Evolutionary conservation across 2,329 filamentous ascomycete genomes (phyloP).

Genomic region (Bimuria novae-zelandiae): DNA sequence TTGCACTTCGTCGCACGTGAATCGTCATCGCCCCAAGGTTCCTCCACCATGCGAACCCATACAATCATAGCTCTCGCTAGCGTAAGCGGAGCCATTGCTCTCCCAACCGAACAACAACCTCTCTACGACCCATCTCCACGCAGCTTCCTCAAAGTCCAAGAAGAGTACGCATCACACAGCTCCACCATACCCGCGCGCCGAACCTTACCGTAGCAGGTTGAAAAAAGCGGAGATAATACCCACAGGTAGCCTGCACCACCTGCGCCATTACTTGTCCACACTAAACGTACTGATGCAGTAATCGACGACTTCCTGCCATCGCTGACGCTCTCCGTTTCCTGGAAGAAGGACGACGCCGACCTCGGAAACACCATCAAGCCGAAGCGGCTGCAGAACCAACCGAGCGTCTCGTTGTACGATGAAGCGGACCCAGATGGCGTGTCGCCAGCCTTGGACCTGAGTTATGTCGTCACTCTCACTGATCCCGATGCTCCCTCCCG

Average conservation of each 20-base stretch:
- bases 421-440: constrained; percentile 26
- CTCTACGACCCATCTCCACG: constrained; percentile 18
- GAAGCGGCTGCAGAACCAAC: constrained; percentile 48
- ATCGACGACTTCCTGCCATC: constrained; percentile 64
- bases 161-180: constrained; percentile 25
- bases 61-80: constrained; percentile 14
- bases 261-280: background rate
- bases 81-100: constrained; percentile 19
- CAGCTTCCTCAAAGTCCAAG: constrained; percentile 31
- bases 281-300: constrained; percentile 47
- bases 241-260: constrained; percentile 30
- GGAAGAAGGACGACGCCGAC: constrained; percentile 46
- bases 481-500: constrained; percentile 64
- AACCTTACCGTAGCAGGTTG: constrained; percentile 30
- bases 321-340: constrained; percentile 56
- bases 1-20: too few relatives aligned
- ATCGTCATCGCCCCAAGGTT: too few relatives aligned
- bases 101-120: constrained; percentile 37
- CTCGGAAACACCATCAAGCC: constrained; percentile 61
- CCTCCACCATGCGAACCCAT: constrained; percentile 22
- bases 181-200: background rate
- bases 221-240: constrained; percentile 48
- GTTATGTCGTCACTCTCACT: constrained; percentile 58
- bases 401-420: constrained; percentile 48
- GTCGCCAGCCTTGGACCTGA: constrained; percentile 31